Percentiles rank a stretch among this genome's conserved stretches.
phyloP scores from a whole-genome alignment of 331 rosid species.

The Ulmus americana region DNA sequence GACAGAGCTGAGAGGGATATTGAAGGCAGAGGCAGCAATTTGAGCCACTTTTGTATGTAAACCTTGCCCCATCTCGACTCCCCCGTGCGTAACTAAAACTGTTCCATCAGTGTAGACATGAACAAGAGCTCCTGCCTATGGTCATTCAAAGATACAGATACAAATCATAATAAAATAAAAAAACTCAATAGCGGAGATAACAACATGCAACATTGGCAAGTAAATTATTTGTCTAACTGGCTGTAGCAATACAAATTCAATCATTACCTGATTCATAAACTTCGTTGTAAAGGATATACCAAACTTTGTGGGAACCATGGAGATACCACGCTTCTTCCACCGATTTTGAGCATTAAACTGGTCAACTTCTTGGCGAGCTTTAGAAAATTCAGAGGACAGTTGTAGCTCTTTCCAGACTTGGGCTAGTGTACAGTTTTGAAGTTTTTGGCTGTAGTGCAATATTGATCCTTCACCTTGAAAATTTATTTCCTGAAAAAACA shows the following conservation, averaged over 20 bases:
- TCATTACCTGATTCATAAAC: constrained; percentile 81
- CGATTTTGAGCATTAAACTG: constrained; percentile 62
- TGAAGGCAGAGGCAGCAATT: constrained; percentile 91
- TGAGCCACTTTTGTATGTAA: constrained; percentile 93
- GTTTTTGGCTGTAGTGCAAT: constrained; percentile 69
- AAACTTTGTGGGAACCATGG: constrained; percentile 86
- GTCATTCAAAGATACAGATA: constrained; percentile 21
- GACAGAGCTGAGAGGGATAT: constrained; percentile 76
- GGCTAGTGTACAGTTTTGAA: constrained; percentile 62
- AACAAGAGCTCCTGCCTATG: constrained; percentile 95
- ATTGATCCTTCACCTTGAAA: constrained; percentile 86
- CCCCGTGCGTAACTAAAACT: constrained; percentile 90
- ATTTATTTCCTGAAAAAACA: constrained; percentile 60
- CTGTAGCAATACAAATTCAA: background rate
- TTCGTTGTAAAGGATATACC: constrained; percentile 84
- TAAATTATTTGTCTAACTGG: background rate
- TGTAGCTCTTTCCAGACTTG: constrained; percentile 73
- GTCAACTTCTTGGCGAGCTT: constrained; percentile 60
- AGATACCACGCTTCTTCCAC: constrained; percentile 90
- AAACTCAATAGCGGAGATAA: constrained; percentile 1
- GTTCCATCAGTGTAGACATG: constrained; percentile 95
- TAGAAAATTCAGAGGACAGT: constrained; percentile 58
- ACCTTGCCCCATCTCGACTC: constrained; percentile 99
- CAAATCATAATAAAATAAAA: constrained; percentile 1
- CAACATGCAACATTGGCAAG: background rate